A percentile compares a stretch with the other conserved stretches of the same genome.
phyloP scores from a whole-genome alignment of 2,329 filamentous ascomycete genomes.

The Dryadomyces quercus-mongolicae region DNA sequence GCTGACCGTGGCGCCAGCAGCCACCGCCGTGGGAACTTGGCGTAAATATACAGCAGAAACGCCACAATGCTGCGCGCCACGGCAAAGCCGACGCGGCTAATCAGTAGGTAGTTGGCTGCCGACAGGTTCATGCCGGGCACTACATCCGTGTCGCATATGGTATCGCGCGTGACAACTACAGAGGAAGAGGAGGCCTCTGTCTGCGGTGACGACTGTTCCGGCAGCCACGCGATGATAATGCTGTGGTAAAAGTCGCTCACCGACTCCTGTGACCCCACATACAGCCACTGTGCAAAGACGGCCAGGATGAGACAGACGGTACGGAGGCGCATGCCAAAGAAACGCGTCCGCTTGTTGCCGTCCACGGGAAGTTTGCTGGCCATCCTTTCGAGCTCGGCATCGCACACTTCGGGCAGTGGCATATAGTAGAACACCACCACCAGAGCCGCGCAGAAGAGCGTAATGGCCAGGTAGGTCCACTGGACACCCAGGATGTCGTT shows the following conservation, averaged over 20 bases:
- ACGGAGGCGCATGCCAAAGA: conserved; percentile 37
- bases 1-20: conserved; percentile 58
- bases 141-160: conserved; percentile 25
- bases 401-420: conserved; percentile 49
- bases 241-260: conserved; percentile 47
- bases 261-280: conserved; percentile 62
- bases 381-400: conserved; percentile 39
- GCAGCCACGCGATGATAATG: conserved; percentile 30
- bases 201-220: conserved; percentile 11
- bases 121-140: conserved; percentile 37
- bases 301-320: conserved; percentile 54
- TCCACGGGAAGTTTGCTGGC: conserved; percentile 36
- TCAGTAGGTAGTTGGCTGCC: conserved; percentile 53
- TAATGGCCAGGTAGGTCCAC: conserved; percentile 77
- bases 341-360: conserved; percentile 31
- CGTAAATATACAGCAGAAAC: conserved; percentile 46
- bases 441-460: conserved; percentile 58
- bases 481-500: conserved; percentile 60
- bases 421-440: conserved; percentile 59
- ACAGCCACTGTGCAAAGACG: conserved; percentile 65
- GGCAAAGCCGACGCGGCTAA: conserved; percentile 63
- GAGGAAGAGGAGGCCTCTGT: too few species aligned
- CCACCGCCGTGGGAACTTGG: conserved; percentile 29
- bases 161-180: conserved; percentile 11
- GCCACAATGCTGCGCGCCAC: conserved; percentile 59